Percentiles rank a stretch among this genome's conserved stretches.
Conservation (phyloP, 176 grass and related monocot species). For the Dendrocalamus sinicus region DNA sequence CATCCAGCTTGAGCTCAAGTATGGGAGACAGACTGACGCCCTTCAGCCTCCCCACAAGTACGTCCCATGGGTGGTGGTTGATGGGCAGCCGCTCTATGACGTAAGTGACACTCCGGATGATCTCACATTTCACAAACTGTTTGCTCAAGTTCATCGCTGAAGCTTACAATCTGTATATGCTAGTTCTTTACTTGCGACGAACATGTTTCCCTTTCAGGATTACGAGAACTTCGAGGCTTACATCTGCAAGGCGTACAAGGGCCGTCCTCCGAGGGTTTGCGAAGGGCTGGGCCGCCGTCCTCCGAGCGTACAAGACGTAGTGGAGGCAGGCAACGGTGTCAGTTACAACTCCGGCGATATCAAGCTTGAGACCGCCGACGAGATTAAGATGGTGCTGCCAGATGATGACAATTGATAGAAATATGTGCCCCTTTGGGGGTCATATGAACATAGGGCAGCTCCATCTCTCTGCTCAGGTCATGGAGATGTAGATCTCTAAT, state of each 20-base stretch:
- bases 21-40: constrained; percentile 67
- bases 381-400: constrained; percentile 41
- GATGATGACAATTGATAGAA: constrained; percentile 12
- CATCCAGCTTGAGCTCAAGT: constrained; percentile 80
- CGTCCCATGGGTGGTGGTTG: constrained; percentile 93
- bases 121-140: background rate
- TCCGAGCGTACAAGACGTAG: constrained; percentile 9
- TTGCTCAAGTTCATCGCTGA: background rate
- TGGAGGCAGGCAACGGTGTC: constrained; percentile 39
- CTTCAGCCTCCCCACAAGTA: constrained; percentile 79
- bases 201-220: constrained; percentile 50
- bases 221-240: constrained; percentile 73
- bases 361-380: background rate
- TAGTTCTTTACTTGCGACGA: background rate
- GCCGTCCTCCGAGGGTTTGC: constrained; percentile 62
- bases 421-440: background rate
- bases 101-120: constrained; percentile 38
- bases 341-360: constrained; percentile 31
- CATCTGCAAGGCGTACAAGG: constrained; percentile 82
- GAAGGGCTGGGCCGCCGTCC: constrained; percentile 30
- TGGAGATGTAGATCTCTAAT: background rate
- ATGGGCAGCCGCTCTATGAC: constrained; percentile 69
- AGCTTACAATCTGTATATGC: background rate
- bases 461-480: constrained; percentile 6
- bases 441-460: background rate